Evolutionary conservation across 176 grass and related monocot species (phyloP), one percentile per base, ranked within the genome.

Genomic region (Ensete glaucum): DNA sequence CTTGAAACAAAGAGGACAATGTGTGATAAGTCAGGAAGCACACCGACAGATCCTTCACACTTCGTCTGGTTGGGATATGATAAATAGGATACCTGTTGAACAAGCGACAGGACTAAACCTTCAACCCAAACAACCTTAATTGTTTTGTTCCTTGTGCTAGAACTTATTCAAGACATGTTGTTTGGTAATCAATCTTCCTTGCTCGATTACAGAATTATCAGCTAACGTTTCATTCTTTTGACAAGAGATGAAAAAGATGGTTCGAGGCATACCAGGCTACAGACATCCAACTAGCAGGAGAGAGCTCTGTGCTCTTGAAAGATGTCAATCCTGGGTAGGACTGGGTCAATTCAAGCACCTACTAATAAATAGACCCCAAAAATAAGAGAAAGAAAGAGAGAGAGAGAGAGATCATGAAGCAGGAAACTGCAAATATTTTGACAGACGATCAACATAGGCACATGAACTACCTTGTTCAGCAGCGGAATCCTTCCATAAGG

Each of bases 1-100:
- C 90, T 97, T 86, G 85, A 78, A 83, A 88, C 8, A 83, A 83
- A 53, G 85, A 83, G 56, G 85, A 88, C 64, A 97, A 83, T 62
- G 74, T 81, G 70, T 97, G 93, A 69, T 93, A 97, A 58, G 93
- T 97, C 81, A 97, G 71, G 83, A 97, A 97, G 86, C 87, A 90
- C n/a, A 87, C 74, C 50, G 78, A 81, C 58, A 88, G 76, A 20
- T 86, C 85, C 62, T 90, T 92, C 75, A 83, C 78, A 16, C 78
- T 92, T 76, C 75, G 77, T 59, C 81, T 81, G 66, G 83, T 67
- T 62, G 93, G 90, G 81, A 97, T 97, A 29, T 92, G 83, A 82
- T 92, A 97, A 71, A 97, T 97, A 58, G 93, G 93, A 74, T 92
- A 92, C 93, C 93, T 96, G 71, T 82, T 81, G 49, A 29, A 80